Base-by-base conservation (phyloP, 139 green algal species). In the Astrephomene gubernaculifera region DNA sequence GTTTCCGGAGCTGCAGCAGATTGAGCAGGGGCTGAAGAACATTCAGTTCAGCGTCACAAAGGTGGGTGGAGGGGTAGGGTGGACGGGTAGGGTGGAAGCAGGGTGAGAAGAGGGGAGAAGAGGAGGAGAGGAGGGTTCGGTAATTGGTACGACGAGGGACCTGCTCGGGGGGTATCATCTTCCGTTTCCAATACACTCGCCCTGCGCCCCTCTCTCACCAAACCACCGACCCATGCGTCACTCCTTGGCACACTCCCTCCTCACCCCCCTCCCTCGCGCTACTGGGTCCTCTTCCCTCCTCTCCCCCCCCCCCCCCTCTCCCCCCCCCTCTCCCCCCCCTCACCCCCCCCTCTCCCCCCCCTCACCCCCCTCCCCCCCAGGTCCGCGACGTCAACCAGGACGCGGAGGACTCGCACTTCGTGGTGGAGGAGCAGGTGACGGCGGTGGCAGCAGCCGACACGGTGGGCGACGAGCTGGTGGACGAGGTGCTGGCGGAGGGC, bases 381-480 rank as follows among this genome's bases (percentile, higher is more conserved):
- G 85, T 89, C 27, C 64, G 82, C 31, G 65, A 89, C 41, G 64
- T 90, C 25, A 90, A 82, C 71, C 80, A 90, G 73, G 86, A 87
- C 25, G 80, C 86, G 9, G 86, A 90, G 65, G 86, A 90, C 41
- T 36, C n/a, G 2, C 86, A 90, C 80, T 90, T 90, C 43, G 69
- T 83, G 39, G 57, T 85, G 60, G 81, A 89, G 68, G 85, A 89
- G 76, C 54, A 71, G 68, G 78, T 89, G 25, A 89, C 85, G 41
- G 85, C 78, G 7, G 78, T 86, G 76, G 85, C 85, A 17, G 85
- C 76, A 1, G 74, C 76, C n/a, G 85, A 89, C 68, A 82, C 57
- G 38, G 61, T 64, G 33, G 85, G 64, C 1, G 85, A 89, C 60
- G 85, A 84, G 8, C 78, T 89, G 39, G 85, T 89, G 76, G 85